phyloP scores from a whole-genome alignment of 768 basidiomycete species.

The Sporobolomyces roseus region DNA sequence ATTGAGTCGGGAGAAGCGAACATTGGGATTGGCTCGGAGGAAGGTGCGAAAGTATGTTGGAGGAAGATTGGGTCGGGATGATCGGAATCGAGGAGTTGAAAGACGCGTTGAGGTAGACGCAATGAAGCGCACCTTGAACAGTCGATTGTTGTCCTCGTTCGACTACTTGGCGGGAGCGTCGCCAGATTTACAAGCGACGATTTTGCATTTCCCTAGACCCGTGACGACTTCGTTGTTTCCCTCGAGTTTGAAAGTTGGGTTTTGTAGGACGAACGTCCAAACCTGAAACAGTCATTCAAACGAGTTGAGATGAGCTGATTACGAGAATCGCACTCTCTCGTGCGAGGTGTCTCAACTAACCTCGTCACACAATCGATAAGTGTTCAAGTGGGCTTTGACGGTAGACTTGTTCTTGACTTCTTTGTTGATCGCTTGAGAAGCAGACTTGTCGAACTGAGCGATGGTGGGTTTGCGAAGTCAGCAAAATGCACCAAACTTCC shows the following conservation, averaged over 20 bases:
- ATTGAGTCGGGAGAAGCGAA: too few species aligned
- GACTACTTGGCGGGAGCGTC: slow-evolving; percentile 64
- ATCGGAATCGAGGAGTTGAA: too few species aligned
- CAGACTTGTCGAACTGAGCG: slow-evolving; percentile 85
- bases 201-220: slow-evolving; percentile 79
- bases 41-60: too few species aligned
- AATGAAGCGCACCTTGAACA: slow-evolving; percentile 2
- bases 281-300: slow-evolving; percentile 53
- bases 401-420: slow-evolving; percentile 92
- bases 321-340: too few species aligned
- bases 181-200: slow-evolving; percentile 96
- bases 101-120: neutral
- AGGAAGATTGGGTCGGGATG: too few species aligned
- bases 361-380: slow-evolving; percentile 88
- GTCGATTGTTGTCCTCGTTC: too few species aligned
- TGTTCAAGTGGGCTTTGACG: slow-evolving; percentile 89
- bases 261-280: slow-evolving; percentile 96
- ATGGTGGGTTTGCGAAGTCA: neutral
- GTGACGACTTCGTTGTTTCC: slow-evolving; percentile 60
- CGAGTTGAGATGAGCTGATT: neutral
- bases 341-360: too few species aligned
- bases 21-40: too few species aligned
- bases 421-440: slow-evolving; percentile 87
- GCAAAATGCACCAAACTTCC: too few species aligned
- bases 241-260: slow-evolving; percentile 94